A percentile compares a stretch with the other conserved stretches of the same genome.
Evolutionary conservation across 2,329 filamentous ascomycete genomes (phyloP).

Genomic region (Monosporascus sp.): DNA sequence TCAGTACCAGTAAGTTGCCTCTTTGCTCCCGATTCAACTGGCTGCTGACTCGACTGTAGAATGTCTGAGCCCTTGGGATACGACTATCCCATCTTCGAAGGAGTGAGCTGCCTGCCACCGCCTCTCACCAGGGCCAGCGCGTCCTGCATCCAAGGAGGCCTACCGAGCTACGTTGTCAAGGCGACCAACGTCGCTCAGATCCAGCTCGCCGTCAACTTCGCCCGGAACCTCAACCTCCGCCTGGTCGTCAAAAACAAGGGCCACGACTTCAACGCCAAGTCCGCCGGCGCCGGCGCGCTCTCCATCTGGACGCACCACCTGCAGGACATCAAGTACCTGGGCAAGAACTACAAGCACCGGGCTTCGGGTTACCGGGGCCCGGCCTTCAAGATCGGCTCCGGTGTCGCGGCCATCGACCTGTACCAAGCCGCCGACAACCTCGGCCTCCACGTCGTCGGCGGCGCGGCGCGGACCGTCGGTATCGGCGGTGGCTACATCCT

Average conservation of each 20-base stretch:
- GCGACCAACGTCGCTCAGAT: slow-evolving; percentile 38
- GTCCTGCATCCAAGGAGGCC: slow-evolving; percentile 35
- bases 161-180: slow-evolving; percentile 37
- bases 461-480: slow-evolving; percentile 47
- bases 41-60: slow-evolving; percentile 1
- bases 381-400: slow-evolving; percentile 52
- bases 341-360: slow-evolving; percentile 21
- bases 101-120: slow-evolving; percentile 20
- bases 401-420: slow-evolving; percentile 47
- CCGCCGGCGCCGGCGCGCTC: slow-evolving; percentile 30
- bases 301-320: slow-evolving; percentile 32
- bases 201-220: slow-evolving; percentile 42
- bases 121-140: slow-evolving; percentile 16
- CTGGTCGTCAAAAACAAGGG: slow-evolving; percentile 48
- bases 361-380: slow-evolving; percentile 29
- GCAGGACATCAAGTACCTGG: slow-evolving; percentile 25
- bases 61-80: slow-evolving; percentile 27
- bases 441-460: slow-evolving; percentile 46
- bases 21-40: background rate
- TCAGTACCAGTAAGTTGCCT: slow-evolving; percentile 16
- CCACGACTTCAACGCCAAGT: slow-evolving; percentile 43
- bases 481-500: slow-evolving; percentile 39
- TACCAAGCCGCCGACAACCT: slow-evolving; percentile 44
- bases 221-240: slow-evolving; percentile 40
- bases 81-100: slow-evolving; percentile 32